phyloP scores from a whole-genome alignment of 805 yeast species.

The Yarrowia sp. region DNA sequence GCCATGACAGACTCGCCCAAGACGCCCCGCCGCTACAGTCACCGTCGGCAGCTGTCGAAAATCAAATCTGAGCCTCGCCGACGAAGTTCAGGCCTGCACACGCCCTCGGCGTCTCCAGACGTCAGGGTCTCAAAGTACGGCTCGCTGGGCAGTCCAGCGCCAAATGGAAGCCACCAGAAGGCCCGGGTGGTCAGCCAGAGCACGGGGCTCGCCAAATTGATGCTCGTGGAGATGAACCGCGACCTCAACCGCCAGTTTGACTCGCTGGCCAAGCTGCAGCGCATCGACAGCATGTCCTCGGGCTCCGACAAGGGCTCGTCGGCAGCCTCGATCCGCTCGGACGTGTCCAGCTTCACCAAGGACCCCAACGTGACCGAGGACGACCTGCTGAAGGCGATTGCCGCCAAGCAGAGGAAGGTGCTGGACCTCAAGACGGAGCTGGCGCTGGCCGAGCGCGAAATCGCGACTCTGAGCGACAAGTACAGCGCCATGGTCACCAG shows the following conservation, averaged over 20 bases:
- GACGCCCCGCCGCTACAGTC: slow-evolving; percentile 13
- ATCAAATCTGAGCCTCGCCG: slow-evolving; percentile 14
- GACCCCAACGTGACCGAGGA: slow-evolving; percentile 8
- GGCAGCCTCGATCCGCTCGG: neutral
- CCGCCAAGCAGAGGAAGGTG: slow-evolving; percentile 17
- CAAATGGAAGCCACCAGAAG: neutral
- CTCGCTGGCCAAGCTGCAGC: neutral
- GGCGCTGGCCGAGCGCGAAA: slow-evolving; percentile 2
- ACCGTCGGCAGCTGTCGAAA: slow-evolving; percentile 15
- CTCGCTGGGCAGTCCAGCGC: slow-evolving; percentile 1
- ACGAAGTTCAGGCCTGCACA: neutral
- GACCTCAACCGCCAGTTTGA: slow-evolving; percentile 13
- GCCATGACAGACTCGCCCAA: slow-evolving; percentile 15
- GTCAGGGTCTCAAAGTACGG: slow-evolving; percentile 1
- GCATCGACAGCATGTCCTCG: neutral
- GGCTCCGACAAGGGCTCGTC: neutral
- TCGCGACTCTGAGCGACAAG: neutral
- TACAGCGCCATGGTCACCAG: slow-evolving; percentile 21
- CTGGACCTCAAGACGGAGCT: slow-evolving; percentile 20
- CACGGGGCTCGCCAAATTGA: slow-evolving; percentile 19
- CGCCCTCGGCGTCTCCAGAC: slow-evolving; percentile 6
- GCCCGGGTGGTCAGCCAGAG: slow-evolving; percentile 21
- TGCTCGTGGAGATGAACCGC: slow-evolving; percentile 22
- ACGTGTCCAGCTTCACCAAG: neutral
- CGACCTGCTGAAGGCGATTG: slow-evolving; percentile 20